phyloP scores from a whole-genome alignment of 116 monocot genomes.

The Zostera marina region DNA sequence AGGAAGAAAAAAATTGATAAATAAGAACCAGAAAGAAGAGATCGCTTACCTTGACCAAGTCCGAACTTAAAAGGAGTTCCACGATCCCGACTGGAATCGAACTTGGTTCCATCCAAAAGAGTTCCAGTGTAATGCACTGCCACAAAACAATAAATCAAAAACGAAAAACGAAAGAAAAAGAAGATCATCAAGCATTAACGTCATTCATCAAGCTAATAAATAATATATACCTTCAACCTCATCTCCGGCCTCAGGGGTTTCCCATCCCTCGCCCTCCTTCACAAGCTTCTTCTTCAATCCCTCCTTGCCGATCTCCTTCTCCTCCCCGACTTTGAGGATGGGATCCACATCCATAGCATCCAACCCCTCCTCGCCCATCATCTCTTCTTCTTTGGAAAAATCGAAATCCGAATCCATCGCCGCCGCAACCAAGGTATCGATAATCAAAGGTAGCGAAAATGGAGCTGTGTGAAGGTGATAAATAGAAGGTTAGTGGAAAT shows the following conservation, averaged over 20 bases:
- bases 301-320: slow-evolving; percentile 92
- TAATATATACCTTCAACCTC: slow-evolving; percentile 43
- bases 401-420: slow-evolving; percentile 74
- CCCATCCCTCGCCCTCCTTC: slow-evolving; percentile 85
- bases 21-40: not conserved
- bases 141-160: slow-evolving; percentile 7
- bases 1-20: not conserved
- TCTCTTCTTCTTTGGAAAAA: slow-evolving; percentile 27
- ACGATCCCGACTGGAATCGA: slow-evolving; percentile 86
- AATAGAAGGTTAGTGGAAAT: no score
- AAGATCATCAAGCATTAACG: not conserved
- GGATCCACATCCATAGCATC: slow-evolving; percentile 19
- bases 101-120: slow-evolving; percentile 81
- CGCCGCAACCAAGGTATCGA: no score
- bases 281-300: slow-evolving; percentile 94
- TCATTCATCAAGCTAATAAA: not conserved
- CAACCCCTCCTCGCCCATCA: slow-evolving; percentile 51
- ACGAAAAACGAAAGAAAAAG: not conserved
- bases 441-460: no score
- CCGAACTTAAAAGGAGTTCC: slow-evolving; percentile 76
- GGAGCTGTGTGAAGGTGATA: no score
- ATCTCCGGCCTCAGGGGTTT: slow-evolving; percentile 78
- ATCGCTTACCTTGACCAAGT: slow-evolving; percentile 64
- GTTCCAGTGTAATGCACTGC: slow-evolving; percentile 95
- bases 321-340: slow-evolving; percentile 61